phyloP scores from a whole-genome alignment of 306 rosid genomes.

The Clitoria ternatea region DNA sequence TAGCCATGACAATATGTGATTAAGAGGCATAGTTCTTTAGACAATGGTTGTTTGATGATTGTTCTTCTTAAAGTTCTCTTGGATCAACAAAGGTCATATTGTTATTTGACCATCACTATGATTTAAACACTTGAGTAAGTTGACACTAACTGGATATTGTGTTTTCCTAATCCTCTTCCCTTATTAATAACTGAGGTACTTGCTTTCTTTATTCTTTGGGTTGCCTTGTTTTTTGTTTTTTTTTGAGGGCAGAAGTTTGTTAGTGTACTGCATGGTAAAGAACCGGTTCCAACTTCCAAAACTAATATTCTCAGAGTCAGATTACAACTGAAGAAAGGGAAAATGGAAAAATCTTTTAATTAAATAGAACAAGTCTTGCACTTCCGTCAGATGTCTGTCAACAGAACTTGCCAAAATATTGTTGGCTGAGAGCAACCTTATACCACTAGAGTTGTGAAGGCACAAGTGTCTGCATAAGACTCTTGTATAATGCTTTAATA shows the following conservation, averaged over 20 bases:
- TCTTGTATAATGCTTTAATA: slow-evolving; percentile 8
- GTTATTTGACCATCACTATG: background rate
- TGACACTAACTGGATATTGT: background rate
- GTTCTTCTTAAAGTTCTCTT: background rate
- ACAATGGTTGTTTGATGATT: background rate
- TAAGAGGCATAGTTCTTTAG: background rate
- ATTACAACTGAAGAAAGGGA: background rate
- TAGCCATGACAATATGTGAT: background rate
- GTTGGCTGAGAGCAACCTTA: background rate
- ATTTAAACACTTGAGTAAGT: background rate
- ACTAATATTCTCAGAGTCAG: background rate
- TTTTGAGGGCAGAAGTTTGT: background rate
- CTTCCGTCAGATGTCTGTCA: slow-evolving; percentile 7
- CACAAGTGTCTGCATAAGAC: background rate
- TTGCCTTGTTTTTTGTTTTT: background rate
- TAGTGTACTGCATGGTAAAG: background rate
- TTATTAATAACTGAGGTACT: background rate
- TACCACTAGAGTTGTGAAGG: background rate
- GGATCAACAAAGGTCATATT: background rate
- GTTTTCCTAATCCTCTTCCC: background rate
- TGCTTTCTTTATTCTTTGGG: background rate
- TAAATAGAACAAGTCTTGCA: background rate
- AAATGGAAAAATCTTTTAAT: background rate
- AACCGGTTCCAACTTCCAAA: background rate
- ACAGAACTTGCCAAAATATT: background rate